Percentiles rank a stretch among this genome's conserved stretches.
Conservation (phyloP, 805 yeast genomes). For the Lachancea fermentati region DNA sequence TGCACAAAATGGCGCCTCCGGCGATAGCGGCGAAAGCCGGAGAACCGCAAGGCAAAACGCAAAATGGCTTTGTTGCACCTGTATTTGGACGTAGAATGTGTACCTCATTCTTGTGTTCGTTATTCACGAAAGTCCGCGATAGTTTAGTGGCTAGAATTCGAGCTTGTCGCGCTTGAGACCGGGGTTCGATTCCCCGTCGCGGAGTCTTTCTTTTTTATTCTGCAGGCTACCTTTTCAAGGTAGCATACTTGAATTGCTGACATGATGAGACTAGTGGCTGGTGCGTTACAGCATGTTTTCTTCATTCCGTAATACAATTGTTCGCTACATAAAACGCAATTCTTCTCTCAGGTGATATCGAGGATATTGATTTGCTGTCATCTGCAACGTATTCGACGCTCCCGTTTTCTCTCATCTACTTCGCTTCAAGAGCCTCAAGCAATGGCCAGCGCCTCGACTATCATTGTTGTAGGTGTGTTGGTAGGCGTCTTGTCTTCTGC, state of each 20-base stretch:
- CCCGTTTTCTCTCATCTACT: background rate
- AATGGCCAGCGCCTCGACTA: conserved; percentile 6
- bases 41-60: background rate
- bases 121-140: conserved; percentile 6
- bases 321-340: too few species aligned
- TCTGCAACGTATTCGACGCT: background rate
- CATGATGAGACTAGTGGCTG: too few species aligned
- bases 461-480: conserved; percentile 50
- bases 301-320: too few species aligned
- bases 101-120: background rate
- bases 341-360: background rate
- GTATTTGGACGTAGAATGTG: too few species aligned
- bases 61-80: background rate
- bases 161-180: conserved; percentile 12
- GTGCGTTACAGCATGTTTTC: too few species aligned
- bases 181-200: conserved; percentile 13
- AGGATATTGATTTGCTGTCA: background rate
- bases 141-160: conserved; percentile 12
- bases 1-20: too few species aligned
- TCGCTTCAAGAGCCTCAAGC: background rate
- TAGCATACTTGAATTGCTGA: too few species aligned
- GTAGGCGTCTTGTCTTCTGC: conserved; percentile 75
- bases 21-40: too few species aligned
- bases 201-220: conserved; percentile 3
- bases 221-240: too few species aligned